Evolutionary conservation across 2,329 filamentous ascomycete genomes (phyloP).

Genomic region (Fusarium pininemorale): DNA sequence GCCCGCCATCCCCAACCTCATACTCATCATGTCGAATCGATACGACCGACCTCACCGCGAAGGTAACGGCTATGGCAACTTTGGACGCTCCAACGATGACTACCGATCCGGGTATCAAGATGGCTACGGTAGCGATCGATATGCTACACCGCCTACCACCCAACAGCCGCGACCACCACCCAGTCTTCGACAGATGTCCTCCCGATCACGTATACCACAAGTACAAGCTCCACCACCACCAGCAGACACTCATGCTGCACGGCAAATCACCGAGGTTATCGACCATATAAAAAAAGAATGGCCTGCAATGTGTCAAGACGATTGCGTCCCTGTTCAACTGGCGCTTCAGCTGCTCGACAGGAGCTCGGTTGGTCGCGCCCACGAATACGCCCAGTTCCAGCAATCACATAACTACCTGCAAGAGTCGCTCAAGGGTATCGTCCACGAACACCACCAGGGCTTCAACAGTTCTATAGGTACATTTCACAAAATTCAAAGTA

Average conservation of each 20-base stretch:
- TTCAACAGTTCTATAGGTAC: conserved; percentile 99
- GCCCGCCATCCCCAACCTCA: conserved; percentile 10
- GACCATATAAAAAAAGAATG: conserved; percentile 88
- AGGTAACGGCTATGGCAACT: conserved; percentile 57
- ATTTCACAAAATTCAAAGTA: conserved; percentile 97
- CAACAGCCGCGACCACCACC: conserved; percentile 44
- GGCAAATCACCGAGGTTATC: conserved; percentile 71
- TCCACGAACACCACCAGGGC: conserved; percentile 98
- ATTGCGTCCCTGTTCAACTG: conserved; percentile 92
- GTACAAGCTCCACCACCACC: conserved; percentile 2
- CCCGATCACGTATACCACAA: conserved; percentile 48
- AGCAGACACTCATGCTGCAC: conserved; percentile 59
- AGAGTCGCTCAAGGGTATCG: conserved; percentile 89
- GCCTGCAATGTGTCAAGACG: conserved; percentile 88
- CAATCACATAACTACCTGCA: conserved; percentile 89
- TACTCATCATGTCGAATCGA: conserved; percentile 59
- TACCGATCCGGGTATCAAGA: conserved; percentile 53
- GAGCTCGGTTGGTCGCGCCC: conserved; percentile 90
- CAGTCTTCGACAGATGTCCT: conserved; percentile 47
- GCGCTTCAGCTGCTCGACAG: conserved; percentile 94
- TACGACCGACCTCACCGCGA: conserved; percentile 55
- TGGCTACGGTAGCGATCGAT: conserved; percentile 55
- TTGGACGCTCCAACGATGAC: conserved; percentile 55
- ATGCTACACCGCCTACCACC: conserved; percentile 47
- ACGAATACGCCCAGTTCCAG: conserved; percentile 86